Evolutionary conservation across 192 early-diverging fungal species (phyloP), one percentile per base, ranked within the genome.

Genomic region (Coemansia sp.): DNA sequence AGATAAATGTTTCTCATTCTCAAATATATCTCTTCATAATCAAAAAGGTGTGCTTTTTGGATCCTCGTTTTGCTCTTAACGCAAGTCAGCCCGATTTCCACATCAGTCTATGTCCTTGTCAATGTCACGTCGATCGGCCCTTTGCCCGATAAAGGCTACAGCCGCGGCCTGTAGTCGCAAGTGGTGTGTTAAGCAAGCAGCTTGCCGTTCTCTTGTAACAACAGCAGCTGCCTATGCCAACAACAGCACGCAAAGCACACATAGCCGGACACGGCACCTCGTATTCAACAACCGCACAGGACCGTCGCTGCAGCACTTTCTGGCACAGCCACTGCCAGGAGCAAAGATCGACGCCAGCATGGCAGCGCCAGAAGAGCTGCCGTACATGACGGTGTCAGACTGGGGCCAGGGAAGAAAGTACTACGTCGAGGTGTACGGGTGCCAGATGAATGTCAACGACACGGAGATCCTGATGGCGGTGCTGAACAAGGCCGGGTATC

Each of bases 361-460:
- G 12, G 70, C 63, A 20, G 65, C 42, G 26, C 74, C 79, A 0
- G 79, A 81, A 6, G 56, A 67, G 23, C 18, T 81, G 51, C 79
- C 79, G 2, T 81, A 81, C 64, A 60, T 81, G 73, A 2, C 74
- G 7, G 65, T 81, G 12, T 68, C 70, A 9, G 79, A 81, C 64
- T 81, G 79, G 73, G 90, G 89, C 4, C 71, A 76, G 51, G 86
- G 86, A 2, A 79, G 85, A 46, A 89, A 86, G 59, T 92, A 86
- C 64, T 89, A 85, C 70, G 85, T 92, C 9, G 90, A 92, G 65
- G 90, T 92, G 31, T 92, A 92, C 64, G 90, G 90, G 10, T 92
- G 90, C 64, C 90, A 92, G 75, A 91, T 92, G 90, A 92, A 92
- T 62, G 87, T 90, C 58, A 92, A 86, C 65, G 90, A 92, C 62